Evolutionary conservation across 805 yeast genomes (phyloP).

Genomic region (Zygosaccharomyces bailii): DNA sequence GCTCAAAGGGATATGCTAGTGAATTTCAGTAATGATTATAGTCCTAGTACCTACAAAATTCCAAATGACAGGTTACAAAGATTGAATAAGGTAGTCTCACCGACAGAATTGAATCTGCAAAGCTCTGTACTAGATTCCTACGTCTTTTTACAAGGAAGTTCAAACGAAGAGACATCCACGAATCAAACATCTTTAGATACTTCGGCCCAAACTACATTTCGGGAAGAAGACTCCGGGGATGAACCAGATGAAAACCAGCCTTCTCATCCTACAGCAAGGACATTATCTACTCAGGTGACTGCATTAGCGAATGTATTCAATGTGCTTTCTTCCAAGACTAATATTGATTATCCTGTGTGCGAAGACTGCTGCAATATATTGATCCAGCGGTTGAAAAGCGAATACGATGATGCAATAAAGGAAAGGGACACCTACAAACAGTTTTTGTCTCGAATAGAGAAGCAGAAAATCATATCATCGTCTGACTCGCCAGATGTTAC

Average conservation of each 20-base stretch:
- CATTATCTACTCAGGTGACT: conserved; percentile 48
- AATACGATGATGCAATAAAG: conserved; percentile 66
- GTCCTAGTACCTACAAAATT: conserved; percentile 14
- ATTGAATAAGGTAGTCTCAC: conserved; percentile 19
- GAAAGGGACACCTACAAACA: conserved; percentile 77
- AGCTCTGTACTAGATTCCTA: conserved; percentile 30
- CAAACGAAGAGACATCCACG: conserved; percentile 8
- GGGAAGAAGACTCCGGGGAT: conserved; percentile 22
- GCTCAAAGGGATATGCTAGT: conserved; percentile 45
- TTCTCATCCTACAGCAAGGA: conserved; percentile 23
- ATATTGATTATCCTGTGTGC: conserved; percentile 84
- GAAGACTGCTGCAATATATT: conserved; percentile 73
- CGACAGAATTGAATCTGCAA: conserved; percentile 31
- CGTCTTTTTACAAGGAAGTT: conserved; percentile 24
- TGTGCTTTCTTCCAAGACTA: conserved; percentile 65
- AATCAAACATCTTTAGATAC: conserved; percentile 11
- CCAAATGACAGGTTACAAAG: conserved; percentile 26
- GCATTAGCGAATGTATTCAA: conserved; percentile 66
- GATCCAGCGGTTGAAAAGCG: conserved; percentile 58
- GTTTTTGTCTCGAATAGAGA: conserved; percentile 66
- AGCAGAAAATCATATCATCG: conserved; percentile 44
- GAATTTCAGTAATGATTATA: conserved; percentile 18
- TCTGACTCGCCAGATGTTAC: conserved; percentile 18
- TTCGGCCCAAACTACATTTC: conserved; percentile 9
- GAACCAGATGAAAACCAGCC: conserved; percentile 15